Percentiles rank a stretch among this genome's conserved stretches.
Evolutionary conservation across 1,139 yeast genomes (phyloP).

Genomic region (Magnusiomyces magnusii): DNA sequence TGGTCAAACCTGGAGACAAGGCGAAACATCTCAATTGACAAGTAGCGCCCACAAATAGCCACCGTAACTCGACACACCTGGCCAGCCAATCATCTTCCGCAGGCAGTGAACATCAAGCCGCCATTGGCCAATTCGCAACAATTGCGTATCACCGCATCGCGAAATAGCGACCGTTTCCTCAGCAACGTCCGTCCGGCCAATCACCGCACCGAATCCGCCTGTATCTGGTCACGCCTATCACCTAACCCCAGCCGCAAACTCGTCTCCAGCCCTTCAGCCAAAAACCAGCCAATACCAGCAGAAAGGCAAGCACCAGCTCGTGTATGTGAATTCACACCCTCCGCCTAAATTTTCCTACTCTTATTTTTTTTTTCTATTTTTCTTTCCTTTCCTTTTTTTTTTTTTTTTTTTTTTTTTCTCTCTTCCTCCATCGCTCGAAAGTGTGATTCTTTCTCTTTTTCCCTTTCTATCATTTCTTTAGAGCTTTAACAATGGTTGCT

Average conservation of each 20-base stretch:
- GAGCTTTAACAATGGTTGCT: constrained; percentile 36
- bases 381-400: constrained; percentile 3
- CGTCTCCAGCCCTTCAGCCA: neutral
- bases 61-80: neutral
- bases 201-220: neutral
- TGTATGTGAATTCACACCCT: neutral
- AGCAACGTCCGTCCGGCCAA: neutral
- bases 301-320: neutral
- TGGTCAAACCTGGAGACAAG: too few species aligned
- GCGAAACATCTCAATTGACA: too few species aligned
- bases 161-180: too few species aligned
- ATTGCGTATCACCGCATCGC: too few species aligned
- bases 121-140: neutral
- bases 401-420: constrained; percentile 2
- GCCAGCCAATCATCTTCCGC: neutral
- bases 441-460: constrained; percentile 6
- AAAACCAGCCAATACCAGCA: constrained; percentile 2
- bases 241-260: neutral
- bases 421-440: constrained; percentile 9
- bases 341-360: neutral
- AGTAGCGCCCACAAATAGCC: too few species aligned
- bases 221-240: neutral
- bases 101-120: neutral
- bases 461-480: neutral
- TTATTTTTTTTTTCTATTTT: neutral